A percentile compares a stretch with the other conserved stretches of the same genome.
Conservation (phyloP, 108 stramenopile species). For the Asterionellopsis glacialis region DNA sequence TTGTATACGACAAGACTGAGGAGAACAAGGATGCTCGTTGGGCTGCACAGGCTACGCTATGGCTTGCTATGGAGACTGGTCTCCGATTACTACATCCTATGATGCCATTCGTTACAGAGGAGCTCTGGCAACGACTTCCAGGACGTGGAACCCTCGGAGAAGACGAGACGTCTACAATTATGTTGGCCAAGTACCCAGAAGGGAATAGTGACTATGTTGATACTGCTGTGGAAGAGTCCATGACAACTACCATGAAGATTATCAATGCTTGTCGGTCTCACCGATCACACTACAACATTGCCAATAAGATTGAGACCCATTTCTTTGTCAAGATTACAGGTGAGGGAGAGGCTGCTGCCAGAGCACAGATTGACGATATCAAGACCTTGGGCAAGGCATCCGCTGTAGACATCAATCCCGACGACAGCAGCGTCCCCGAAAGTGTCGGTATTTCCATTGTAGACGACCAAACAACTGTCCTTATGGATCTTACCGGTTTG, state of each 20-base stretch:
- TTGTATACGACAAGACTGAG: conserved; percentile 73
- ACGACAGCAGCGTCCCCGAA: conserved; percentile 48
- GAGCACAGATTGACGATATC: conserved; percentile 65
- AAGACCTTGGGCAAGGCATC: conserved; percentile 76
- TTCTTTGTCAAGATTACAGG: conserved; percentile 79
- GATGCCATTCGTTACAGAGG: conserved; percentile 99
- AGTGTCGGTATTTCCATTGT: conserved; percentile 80
- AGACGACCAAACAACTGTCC: conserved; percentile 77
- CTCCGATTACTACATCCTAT: conserved; percentile 95
- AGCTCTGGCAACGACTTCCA: conserved; percentile 99
- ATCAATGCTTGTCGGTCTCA: conserved; percentile 82
- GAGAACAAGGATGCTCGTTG: conserved; percentile 68
- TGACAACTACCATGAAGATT: conserved; percentile 76
- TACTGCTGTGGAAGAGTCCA: conserved; percentile 56
- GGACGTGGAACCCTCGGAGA: conserved; percentile 89
- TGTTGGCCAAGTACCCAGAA: conserved; percentile 92
- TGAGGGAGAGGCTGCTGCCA: conserved; percentile 29
- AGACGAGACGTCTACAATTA: conserved; percentile 85
- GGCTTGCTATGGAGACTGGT: conserved; percentile 87
- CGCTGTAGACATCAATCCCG: conserved; percentile 54
- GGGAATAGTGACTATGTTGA: conserved; percentile 50
- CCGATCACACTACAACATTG: conserved; percentile 80
- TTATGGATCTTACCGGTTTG: conserved; percentile 94
- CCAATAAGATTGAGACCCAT: conserved; percentile 74
- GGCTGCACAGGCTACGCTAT: conserved; percentile 94